A percentile compares a stretch with the other conserved stretches of the same genome.
phyloP scores from a whole-genome alignment of 257 asterid genomes.

The Plectranthus barbatus region DNA sequence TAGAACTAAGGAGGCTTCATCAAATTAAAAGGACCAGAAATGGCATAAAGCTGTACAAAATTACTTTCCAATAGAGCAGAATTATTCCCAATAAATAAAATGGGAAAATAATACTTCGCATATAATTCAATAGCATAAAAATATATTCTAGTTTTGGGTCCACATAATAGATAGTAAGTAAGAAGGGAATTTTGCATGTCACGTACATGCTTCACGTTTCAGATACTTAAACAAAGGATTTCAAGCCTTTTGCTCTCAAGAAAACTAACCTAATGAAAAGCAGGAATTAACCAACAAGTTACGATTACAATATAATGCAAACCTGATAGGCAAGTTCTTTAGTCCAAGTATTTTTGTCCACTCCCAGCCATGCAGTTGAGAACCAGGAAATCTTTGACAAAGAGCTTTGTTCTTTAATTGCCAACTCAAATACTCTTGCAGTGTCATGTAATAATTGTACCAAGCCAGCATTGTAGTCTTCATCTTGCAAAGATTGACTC shows the following conservation, averaged over 20 bases:
- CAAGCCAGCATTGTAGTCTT: conserved; percentile 59
- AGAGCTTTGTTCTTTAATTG: conserved; percentile 58
- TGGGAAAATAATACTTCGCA: not conserved
- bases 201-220: not conserved
- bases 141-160: not conserved
- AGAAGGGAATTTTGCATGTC: not conserved
- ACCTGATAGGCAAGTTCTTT: conserved; percentile 95
- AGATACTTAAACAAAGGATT: conserved; percentile 1
- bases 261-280: conserved; percentile 6
- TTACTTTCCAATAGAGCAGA: not conserved
- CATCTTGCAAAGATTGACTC: conserved; percentile 68
- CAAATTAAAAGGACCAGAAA: not conserved
- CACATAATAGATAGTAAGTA: not conserved
- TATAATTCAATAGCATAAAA: not conserved
- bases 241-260: conserved; percentile 1
- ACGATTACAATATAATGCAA: not conserved
- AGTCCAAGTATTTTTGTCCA: conserved; percentile 76
- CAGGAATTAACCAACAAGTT: conserved; percentile 5
- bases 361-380: conserved; percentile 87
- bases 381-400: conserved; percentile 74
- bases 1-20: not conserved
- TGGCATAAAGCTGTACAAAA: not conserved
- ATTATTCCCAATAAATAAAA: not conserved
- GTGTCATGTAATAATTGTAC: conserved; percentile 90
- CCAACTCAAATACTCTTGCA: conserved; percentile 88